Base-by-base conservation (phyloP, 257 asterid species). In the Orobanche coerulescens region DNA sequence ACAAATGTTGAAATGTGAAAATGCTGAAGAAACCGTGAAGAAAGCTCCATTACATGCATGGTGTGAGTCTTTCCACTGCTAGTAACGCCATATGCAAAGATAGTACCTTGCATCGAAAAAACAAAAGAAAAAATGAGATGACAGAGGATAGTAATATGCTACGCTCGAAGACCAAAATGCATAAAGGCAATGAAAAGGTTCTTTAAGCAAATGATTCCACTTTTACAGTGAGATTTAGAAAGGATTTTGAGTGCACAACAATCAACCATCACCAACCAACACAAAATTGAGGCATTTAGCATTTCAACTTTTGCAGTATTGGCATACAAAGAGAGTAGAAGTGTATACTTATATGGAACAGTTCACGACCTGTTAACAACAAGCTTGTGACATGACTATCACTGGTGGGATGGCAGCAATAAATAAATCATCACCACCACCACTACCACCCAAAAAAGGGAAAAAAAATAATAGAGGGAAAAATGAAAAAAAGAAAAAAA, bases 1-100 rank as follows among this genome's bases (percentile, higher is more conserved):
- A 3, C 23, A 42, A 15, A 26, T 62, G 30, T 36, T 18, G 14
- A 56, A 62, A 28, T 39, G 33, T 54, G 46, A 23, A 61, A 67
- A 61, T 40, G 44, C 64, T 12, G 4, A 48, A 7, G 54, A 42
- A 59, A 73, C 47, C 31, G 23, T 52, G 34, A 74, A 56, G 67
- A 57, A 52, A 18, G 33, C 40, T 44, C 70, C 12, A 96, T 81
- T 86, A 92, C 98, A 80, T 92, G 98, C 98, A 92, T 92, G 78
- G 98, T 92, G 73, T 92, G 98, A 63, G 98, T 92, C 84, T 92
- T 92, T 65, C 98, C 98, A 62, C 98, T 92, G 82, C 98, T 92
- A 48, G 98, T 92, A 72, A 92, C 96, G 4, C 98, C 98, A 71
- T 92, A 92, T 25, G 98, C 98, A 70, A 92, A 92, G 64, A 92